Evolutionary conservation across 495 filamentous ascomycete species (phyloP), one percentile per base, ranked within the genome.

Genomic region (Penicillium desertorum): DNA sequence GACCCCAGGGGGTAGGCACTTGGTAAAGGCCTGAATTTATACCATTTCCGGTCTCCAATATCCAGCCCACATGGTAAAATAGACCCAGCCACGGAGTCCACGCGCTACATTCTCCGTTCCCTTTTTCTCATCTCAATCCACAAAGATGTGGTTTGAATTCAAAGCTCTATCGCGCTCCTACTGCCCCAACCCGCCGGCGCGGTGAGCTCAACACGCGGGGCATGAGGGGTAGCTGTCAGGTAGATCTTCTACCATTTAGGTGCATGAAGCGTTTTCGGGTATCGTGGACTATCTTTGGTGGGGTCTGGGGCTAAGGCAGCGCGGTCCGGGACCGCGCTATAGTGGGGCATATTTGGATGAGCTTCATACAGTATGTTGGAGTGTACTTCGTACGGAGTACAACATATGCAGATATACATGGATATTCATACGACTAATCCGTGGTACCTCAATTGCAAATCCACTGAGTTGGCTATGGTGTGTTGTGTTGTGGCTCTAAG

Each of bases 211-310:
- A 45, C 5, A 5, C 3, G 32, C 34, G 34, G 34, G 48, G 34
- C 22, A 51, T 39, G 48, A 51, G 48, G 48, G 48, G 48, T 51
- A 51, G 48, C 48, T 51, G 16, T 41, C 41, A 39, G 48, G 34
- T 39, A 29, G 22, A 51, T 25, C 22, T 10, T n/a, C 19, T 39
- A 9, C 5, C 19, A 23, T 14, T 37, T 4, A 11, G 6, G 11
- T 25, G 32, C 20, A 37, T 50, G 47, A 50, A 50, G 29, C 25
- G 17, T 19, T 48, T n/a, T 8, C 42, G 9, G 45, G 12, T 12
- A 14, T 36, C 20, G 30, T 36, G 16, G n/a, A 12, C n/a, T 36
- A 50, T 50, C 17, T 50, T 51, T 39, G 48, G 12, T 23, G 34
- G 32, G 34, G 32, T 51, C 32, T 27, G 34, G 34, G 19, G 17